Base-by-base conservation (phyloP, 108 stramenopile species). In the Cyclostephanos tholiformis region DNA sequence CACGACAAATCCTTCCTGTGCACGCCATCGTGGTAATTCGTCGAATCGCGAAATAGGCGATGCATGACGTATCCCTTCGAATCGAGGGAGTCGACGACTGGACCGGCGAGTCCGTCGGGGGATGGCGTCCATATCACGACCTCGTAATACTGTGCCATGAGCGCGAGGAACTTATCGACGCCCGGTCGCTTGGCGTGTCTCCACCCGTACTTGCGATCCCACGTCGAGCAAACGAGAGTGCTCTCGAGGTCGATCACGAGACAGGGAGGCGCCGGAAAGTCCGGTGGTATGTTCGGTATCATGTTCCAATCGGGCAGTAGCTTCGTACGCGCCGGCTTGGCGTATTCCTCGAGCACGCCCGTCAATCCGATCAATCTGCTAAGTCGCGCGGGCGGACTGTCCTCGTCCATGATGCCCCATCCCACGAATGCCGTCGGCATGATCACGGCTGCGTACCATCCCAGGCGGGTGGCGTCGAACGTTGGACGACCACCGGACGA, bases 131-230 rank as follows among this genome's bases (percentile, higher is more conserved):
- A 97, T 53, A 98, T 76, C 6, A 97, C 98, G 67, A 98, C 96
- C 76, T 98, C 98, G 75, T 98, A 98, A 75, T 97, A 95, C 76
- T 96, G 95, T 53, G 91, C 85, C 83, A 98, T 86, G 14, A 89
- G 90, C 17, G 85, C 68, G 29, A 98, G 80, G 68, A 98, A 96
- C 68, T 94, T 91, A 65, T 98, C 98, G 19, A 96, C 94, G 22
- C 98, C 98, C 4, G 98, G 98, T 19, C 98, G 92, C 75, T 97
- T 97, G 59, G 97, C 98, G 51, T 93, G 89, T 14, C 98, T 85
- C 97, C 97, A 98, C 71, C 98, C 98, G 72, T 91, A 91, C 52
- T 91, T 91, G 35, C 93, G 88, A 82, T 96, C 95, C 95, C 96
- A 98, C 8, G 91, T 88, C 35, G 91, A 84, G 67, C 87, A 87